Conservation (phyloP, 176 grass and related monocot genomes). For the Saccharum spontaneum region DNA sequence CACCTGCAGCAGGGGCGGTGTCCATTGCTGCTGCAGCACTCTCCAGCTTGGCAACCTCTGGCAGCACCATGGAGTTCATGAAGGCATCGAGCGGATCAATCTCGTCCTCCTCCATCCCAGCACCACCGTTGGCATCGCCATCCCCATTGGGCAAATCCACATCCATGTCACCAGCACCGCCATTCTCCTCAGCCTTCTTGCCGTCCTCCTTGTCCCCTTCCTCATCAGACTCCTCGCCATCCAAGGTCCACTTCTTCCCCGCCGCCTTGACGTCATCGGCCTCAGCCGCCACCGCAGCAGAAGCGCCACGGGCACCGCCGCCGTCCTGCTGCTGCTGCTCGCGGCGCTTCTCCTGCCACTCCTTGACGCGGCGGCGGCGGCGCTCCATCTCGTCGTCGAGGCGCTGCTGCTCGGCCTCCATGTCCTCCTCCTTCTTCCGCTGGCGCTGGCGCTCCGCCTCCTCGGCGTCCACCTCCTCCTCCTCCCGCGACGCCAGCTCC, state of each 20-base stretch:
- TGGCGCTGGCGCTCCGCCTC: constrained; percentile 43
- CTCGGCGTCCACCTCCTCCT: constrained; percentile 54
- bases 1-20: constrained; percentile 2
- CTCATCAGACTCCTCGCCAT: constrained; percentile 93
- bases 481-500: constrained; percentile 42
- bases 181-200: constrained; percentile 36
- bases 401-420: constrained; percentile 80
- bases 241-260: constrained; percentile 96
- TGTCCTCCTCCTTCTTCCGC: constrained; percentile 72
- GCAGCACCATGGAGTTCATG: constrained; percentile 93
- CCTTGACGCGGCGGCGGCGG: constrained; percentile 75
- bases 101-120: constrained; percentile 70
- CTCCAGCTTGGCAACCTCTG: constrained; percentile 82
- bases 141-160: constrained; percentile 50
- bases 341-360: constrained; percentile 90
- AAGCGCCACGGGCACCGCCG: background rate
- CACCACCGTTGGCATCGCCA: constrained; percentile 30
- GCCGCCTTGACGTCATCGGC: constrained; percentile 31
- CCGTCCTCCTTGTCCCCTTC: constrained; percentile 60
- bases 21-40: constrained; percentile 30
- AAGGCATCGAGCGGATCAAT: constrained; percentile 91
- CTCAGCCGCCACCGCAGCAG: background rate
- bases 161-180: constrained; percentile 28
- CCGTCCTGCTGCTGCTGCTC: constrained; percentile 53
- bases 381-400: constrained; percentile 97